Percentiles rank a stretch among this genome's conserved stretches.
phyloP scores from a whole-genome alignment of 768 basidiomycete genomes.

The Lentinula boryana region DNA sequence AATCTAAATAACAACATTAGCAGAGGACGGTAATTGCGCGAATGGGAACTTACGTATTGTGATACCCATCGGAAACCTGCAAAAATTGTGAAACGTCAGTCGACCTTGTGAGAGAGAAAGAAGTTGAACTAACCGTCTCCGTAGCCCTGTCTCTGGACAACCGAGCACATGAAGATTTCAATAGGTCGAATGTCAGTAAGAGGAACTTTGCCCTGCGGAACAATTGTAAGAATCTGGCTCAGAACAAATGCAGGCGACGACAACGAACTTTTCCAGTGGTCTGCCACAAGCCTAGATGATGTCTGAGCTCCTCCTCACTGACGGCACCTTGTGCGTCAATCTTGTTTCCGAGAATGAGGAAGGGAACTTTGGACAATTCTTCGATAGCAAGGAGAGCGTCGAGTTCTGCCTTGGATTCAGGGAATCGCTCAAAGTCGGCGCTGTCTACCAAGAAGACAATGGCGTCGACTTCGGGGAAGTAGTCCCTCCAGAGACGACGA shows the following conservation, averaged over 20 bases:
- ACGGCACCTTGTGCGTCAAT: conserved; percentile 98
- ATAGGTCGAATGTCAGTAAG: conserved; percentile 96
- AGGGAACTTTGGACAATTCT: conserved; percentile 92
- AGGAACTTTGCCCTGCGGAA: conserved; percentile 85
- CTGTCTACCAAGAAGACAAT: conserved; percentile 98
- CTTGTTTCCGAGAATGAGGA: conserved; percentile 98
- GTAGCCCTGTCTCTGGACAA: conserved; percentile 97
- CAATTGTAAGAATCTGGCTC: background rate
- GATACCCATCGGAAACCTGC: conserved; percentile 92
- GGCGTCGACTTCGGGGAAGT: conserved; percentile 99
- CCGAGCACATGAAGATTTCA: conserved; percentile 99
- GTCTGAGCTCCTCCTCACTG: conserved; percentile 94
- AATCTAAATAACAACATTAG: conserved; percentile 24
- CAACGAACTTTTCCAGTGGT: conserved; percentile 93
- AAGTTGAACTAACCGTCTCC: conserved; percentile 67
- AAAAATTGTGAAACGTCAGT: conserved; percentile 6
- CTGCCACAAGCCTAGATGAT: conserved; percentile 92
- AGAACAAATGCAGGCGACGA: background rate
- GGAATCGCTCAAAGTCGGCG: conserved; percentile 93
- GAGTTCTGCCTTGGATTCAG: conserved; percentile 95
- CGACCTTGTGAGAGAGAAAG: background rate
- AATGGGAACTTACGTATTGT: conserved; percentile 73
- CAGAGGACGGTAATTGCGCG: background rate
- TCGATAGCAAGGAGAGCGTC: conserved; percentile 95
- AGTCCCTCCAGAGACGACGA: conserved; percentile 98